phyloP scores from a whole-genome alignment of 805 yeast species.

The Nakazawaea laoshanensis region DNA sequence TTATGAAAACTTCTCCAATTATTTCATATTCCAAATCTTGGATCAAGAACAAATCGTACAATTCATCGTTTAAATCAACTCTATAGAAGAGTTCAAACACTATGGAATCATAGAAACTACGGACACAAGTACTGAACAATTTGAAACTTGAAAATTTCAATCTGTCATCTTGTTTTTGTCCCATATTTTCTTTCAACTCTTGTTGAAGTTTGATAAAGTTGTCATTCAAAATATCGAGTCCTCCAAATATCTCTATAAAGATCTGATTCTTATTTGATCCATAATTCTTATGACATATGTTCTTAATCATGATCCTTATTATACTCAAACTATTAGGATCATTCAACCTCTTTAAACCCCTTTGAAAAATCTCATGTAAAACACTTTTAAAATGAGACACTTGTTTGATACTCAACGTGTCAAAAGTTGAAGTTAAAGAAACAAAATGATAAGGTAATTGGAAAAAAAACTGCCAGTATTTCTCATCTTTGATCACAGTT shows the following conservation, averaged over 20 bases:
- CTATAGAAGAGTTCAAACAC: conserved; percentile 8
- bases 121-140: conserved; percentile 2
- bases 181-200: not conserved
- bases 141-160: conserved; percentile 3
- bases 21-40: conserved; percentile 6
- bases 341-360: conserved; percentile 1
- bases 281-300: conserved; percentile 1
- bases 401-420: conserved; percentile 2
- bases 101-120: conserved; percentile 6
- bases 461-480: conserved; percentile 4
- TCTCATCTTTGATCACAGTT: conserved; percentile 4
- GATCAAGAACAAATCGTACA: conserved; percentile 4
- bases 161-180: not conserved
- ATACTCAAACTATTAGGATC: conserved; percentile 5
- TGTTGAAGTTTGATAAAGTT: conserved; percentile 4
- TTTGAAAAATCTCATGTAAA: conserved; percentile 2
- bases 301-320: conserved; percentile 3
- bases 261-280: conserved; percentile 4
- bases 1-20: conserved; percentile 4
- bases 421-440: conserved; percentile 6
- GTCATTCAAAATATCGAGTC: conserved; percentile 1
- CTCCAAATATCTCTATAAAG: conserved; percentile 7
- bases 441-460: conserved; percentile 4
- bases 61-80: conserved; percentile 8
- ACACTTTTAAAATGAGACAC: not conserved